Conservation (phyloP, 768 basidiomycete genomes). For the Cystobasidium ongulense region DNA sequence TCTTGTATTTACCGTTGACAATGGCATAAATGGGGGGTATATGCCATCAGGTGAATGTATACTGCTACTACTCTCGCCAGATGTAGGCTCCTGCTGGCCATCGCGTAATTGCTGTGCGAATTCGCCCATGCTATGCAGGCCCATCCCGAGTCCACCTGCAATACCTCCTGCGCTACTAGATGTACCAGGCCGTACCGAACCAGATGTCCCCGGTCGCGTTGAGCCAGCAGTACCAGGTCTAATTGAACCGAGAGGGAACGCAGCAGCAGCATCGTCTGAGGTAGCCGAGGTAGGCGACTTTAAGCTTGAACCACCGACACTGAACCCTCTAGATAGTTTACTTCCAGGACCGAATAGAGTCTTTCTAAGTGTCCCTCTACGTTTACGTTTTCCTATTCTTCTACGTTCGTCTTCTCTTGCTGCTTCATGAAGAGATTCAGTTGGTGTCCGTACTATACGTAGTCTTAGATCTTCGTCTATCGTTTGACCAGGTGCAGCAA, state of each 20-base stretch:
- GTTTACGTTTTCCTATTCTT: conserved; percentile 28
- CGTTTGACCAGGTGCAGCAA: background rate
- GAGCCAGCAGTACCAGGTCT: background rate
- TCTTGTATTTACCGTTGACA: background rate
- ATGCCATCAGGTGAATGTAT: background rate
- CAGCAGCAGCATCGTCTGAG: background rate
- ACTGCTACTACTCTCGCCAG: background rate
- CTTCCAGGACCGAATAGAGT: background rate
- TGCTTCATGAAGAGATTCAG: conserved; percentile 79
- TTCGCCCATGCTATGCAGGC: background rate
- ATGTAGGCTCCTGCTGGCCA: background rate
- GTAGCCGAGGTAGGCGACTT: background rate
- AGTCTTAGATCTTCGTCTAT: conserved; percentile 73
- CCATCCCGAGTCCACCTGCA: background rate
- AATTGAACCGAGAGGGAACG: background rate
- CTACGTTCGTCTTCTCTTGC: conserved; percentile 58
- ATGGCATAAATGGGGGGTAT: background rate
- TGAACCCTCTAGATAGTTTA: conserved; percentile 14
- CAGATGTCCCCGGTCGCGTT: background rate
- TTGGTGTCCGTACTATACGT: conserved; percentile 81
- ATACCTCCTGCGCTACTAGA: background rate
- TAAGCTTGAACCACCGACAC: conserved; percentile 2
- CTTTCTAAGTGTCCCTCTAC: conserved; percentile 7
- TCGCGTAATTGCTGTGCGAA: conserved; percentile 1
- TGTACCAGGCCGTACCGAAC: background rate